phyloP scores from a whole-genome alignment of 331 rosid species.

The Stylosanthes scabra region DNA sequence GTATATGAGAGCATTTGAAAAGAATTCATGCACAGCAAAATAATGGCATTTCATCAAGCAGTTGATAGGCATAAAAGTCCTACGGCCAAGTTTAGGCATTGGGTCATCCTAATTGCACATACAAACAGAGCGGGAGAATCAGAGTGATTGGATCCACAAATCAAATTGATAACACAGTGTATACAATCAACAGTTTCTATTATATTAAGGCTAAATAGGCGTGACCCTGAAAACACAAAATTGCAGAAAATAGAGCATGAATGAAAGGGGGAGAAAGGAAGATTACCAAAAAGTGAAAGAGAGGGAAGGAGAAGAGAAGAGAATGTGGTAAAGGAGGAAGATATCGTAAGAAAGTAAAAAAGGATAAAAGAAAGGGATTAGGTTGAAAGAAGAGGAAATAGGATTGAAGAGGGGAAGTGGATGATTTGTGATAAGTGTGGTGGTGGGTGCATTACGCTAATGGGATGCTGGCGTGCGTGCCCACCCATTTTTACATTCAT shows the following conservation, averaged over 20 bases:
- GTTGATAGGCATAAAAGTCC: background rate
- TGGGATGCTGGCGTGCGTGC: too few relatives aligned
- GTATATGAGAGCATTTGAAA: background rate
- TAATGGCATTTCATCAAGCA: conserved; percentile 38
- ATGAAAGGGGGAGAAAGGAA: background rate
- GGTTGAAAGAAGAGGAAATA: background rate
- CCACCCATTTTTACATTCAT: too few relatives aligned
- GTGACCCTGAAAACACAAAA: background rate
- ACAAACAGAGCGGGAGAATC: background rate
- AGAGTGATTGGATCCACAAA: conserved; percentile 4
- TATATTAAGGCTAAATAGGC: background rate
- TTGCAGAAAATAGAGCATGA: background rate
- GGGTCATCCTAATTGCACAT: conserved; percentile 12
- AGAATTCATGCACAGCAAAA: conserved; percentile 1
- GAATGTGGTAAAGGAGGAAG: background rate
- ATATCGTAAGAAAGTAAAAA: too few relatives aligned
- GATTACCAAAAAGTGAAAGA: background rate
- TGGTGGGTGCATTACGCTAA: background rate
- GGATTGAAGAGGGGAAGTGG: too few relatives aligned
- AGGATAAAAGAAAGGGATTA: background rate
- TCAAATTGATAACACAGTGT: background rate
- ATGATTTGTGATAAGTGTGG: background rate
- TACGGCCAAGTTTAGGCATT: background rate
- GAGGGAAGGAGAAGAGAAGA: background rate
- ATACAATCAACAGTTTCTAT: conserved; percentile 1